Base-by-base conservation (phyloP, 2,329 filamentous ascomycete genomes). In the Colletotrichum camelliae region DNA sequence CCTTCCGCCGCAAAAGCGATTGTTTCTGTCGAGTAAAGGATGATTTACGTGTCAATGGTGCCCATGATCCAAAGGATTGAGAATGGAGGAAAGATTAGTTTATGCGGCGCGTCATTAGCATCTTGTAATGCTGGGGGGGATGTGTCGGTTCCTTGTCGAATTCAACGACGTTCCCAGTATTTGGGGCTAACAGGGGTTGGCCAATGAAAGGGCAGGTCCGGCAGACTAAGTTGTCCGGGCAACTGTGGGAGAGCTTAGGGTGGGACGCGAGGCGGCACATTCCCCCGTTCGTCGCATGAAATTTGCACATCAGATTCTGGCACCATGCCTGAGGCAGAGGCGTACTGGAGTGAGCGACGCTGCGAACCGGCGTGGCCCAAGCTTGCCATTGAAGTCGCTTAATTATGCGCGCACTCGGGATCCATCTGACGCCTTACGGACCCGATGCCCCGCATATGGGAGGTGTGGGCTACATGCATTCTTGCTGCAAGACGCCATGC, bases 11-110 rank as follows among this genome's bases (percentile, higher is more conserved):
- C n/a, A 37, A 71, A 74, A 75, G 39, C 43, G 75, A 76, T 77
- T 73, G 69, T 77, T 79, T 66, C 67, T 60, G 67, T 76, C 74
- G 73, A 77, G 67, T 83, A 83, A 82, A 77, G 67, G 79, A 84
- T 85, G 79, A 79, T 84, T 78, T 84, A 87, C 85, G 85, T 84
- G 85, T 86, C 81, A 78, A 81, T 81, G 79, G 78, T 78, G 81
- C 77, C 83, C 84, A 87, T 87, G 77, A 77, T 83, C 81, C 80
- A 78, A 80, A 81, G 78, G 77, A 79, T 79, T 80, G 79, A 79
- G 75, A 82, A 78, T 80, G 80, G 79, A 75, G 79, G 81, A 81
- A 81, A 82, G 80, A 83, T 81, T 81, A 80, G 80, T 82, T 80
- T 79, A 85, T 83, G 82, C 79, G 81, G 83, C 82, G 84, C 82